phyloP scores from a whole-genome alignment of 2,329 filamentous ascomycete species.

The Daldinia sp. region DNA sequence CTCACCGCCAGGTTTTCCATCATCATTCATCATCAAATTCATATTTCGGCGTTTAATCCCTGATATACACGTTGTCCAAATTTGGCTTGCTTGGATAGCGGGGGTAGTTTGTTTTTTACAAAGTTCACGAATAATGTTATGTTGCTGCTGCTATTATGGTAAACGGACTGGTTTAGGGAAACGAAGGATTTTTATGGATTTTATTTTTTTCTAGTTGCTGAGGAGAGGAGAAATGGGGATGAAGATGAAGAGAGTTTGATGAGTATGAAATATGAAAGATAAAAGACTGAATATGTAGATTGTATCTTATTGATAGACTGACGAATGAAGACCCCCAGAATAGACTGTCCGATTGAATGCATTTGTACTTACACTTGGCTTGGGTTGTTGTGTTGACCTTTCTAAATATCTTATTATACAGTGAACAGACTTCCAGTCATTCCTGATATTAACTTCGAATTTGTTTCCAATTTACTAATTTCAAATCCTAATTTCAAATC shows the following conservation, averaged over 20 bases:
- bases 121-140: slow-evolving; percentile 16
- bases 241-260: slow-evolving; percentile 20
- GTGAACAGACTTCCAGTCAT: too few relatives aligned
- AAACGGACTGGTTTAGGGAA: background rate
- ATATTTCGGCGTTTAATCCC: slow-evolving; percentile 22
- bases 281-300: slow-evolving; percentile 21
- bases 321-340: slow-evolving; percentile 14
- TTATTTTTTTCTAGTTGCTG: background rate
- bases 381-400: background rate
- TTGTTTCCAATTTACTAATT: too few relatives aligned
- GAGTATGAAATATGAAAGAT: background rate
- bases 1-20: slow-evolving; percentile 25
- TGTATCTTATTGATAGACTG: slow-evolving; percentile 32
- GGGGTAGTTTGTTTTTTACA: slow-evolving; percentile 1
- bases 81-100: background rate
- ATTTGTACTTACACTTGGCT: background rate
- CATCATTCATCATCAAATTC: background rate
- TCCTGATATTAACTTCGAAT: too few relatives aligned
- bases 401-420: background rate
- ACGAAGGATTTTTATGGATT: background rate
- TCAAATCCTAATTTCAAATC: too few relatives aligned
- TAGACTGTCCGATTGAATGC: slow-evolving; percentile 21
- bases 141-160: background rate
- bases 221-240: background rate
- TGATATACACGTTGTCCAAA: background rate